Base-by-base conservation (phyloP, 257 asterid genomes). In the Ocimum tenuiflorum region DNA sequence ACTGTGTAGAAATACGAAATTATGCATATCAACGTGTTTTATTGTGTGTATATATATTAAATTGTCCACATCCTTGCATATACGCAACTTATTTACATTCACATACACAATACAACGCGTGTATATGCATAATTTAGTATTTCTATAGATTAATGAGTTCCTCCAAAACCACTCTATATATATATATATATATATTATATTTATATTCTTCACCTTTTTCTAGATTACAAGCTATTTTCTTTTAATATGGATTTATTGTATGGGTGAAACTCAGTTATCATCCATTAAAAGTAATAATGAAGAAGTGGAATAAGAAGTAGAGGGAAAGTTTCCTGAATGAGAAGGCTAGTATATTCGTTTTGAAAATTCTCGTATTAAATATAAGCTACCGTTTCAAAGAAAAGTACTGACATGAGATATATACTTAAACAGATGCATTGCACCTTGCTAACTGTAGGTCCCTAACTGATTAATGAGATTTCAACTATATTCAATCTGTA, bases 381-480 rank as follows among this genome's bases (percentile, higher is more conserved):
- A 35, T 19, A 12, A 18, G 57, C 51, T 12, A 58, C 17, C 14
- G 35, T 35, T 35, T 47, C n/a, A 20, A 59, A 18, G 19, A 18
- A 1, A 7, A 35, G 35, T 31, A 35, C 4, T 18, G 33, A 12
- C 39, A 66, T 38, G 24, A 31, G 50, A 68, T 8, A 61, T 17
- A 24, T 60, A 45, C 39, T 35, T 4, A 56, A 56, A 41, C 24
- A 66, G 65, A 67, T 67, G 65, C 65, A 45, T 29, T 43, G 65
- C 54, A 67, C 41, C 13, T 24, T 43, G 56, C 15, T 24, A 54
- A 29, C 12, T 46, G 66, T 55, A 68, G 74, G 68, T 22, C 68
- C 68, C 68, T 17, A 35, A 7, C 53, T 47, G 57, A 46, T 56
- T 56, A 68, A 68, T 68, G 68, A 60, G 20, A 69, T 35, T 36